A percentile compares a stretch with the other conserved stretches of the same genome.
These are phyloP conservation scores for Jatropha podagrica DNA, from an alignment of 441 rosid genomes.

Conservation along the genomic window DNA sequence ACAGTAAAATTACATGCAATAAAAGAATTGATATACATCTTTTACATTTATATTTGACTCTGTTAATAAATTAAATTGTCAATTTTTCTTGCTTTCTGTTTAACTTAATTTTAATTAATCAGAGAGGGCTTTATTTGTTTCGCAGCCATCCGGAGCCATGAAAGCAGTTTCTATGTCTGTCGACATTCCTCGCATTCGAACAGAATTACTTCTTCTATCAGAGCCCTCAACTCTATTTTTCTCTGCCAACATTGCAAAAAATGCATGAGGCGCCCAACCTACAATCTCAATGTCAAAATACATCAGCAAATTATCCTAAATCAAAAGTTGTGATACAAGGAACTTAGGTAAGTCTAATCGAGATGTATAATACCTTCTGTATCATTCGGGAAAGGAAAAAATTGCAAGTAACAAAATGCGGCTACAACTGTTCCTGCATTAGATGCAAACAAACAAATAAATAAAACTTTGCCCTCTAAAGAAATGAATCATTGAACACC, in stretches of 20 bases:
- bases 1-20: too few species aligned
- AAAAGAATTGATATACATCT: too few species aligned
- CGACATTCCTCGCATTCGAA: not conserved
- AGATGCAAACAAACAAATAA: not conserved
- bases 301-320: not conserved
- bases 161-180: conserved; percentile 3
- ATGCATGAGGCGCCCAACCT: conserved; percentile 21
- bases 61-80: too few species aligned
- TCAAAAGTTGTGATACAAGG: not conserved
- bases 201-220: not conserved
- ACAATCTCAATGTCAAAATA: not conserved
- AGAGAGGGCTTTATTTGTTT: not conserved
- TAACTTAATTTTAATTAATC: too few species aligned
- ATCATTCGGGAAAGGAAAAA: conserved; percentile 52
- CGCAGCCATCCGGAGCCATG: not conserved
- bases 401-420: conserved; percentile 54
- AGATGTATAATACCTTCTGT: conserved; percentile 32
- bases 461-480: not conserved
- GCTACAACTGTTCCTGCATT: conserved; percentile 33
- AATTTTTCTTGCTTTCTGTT: too few species aligned
- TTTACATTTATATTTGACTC: too few species aligned
- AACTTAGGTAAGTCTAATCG: too few species aligned
- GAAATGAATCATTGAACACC: not conserved
- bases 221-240: not conserved
- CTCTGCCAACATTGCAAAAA: conserved; percentile 2